phyloP scores from a whole-genome alignment of 352 stramenopile genomes.

The Saprolegnia diclina region DNA sequence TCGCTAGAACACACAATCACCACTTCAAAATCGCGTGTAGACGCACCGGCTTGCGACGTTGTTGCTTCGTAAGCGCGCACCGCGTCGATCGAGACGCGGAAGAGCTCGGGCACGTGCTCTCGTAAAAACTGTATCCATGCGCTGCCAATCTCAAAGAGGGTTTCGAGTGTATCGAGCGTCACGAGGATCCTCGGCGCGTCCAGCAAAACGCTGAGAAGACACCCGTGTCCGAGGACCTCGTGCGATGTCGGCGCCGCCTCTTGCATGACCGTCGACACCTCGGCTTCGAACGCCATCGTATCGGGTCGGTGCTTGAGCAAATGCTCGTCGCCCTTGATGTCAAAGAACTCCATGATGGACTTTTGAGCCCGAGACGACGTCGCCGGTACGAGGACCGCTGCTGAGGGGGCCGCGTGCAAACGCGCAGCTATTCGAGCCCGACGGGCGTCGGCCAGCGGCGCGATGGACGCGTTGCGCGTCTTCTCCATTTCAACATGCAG shows the following conservation, averaged over 20 bases:
- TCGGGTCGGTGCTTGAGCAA: conserved; percentile 13
- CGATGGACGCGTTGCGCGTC: not conserved
- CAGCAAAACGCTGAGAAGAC: conserved; percentile 49
- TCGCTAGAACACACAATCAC: not conserved
- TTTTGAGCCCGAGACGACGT: conserved; percentile 2
- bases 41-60: not conserved
- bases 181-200: conserved; percentile 55
- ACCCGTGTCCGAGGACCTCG: conserved; percentile 33
- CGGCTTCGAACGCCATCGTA: not conserved
- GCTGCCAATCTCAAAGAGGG: conserved; percentile 57
- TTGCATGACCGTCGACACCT: not conserved
- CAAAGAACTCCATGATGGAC: conserved; percentile 26
- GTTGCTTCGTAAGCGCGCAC: not conserved
- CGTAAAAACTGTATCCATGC: conserved; percentile 54
- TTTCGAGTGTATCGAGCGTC: conserved; percentile 52
- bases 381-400: not conserved
- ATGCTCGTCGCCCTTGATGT: conserved; percentile 24
- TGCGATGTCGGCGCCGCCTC: not conserved
- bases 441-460: not conserved
- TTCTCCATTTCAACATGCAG: conserved; percentile 22
- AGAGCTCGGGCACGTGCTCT: conserved; percentile 19
- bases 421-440: not conserved
- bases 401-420: not conserved
- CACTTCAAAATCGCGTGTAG: too few species aligned
- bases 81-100: not conserved